phyloP scores from a whole-genome alignment of 495 filamentous ascomycete species.

The Neurospora sp. region DNA sequence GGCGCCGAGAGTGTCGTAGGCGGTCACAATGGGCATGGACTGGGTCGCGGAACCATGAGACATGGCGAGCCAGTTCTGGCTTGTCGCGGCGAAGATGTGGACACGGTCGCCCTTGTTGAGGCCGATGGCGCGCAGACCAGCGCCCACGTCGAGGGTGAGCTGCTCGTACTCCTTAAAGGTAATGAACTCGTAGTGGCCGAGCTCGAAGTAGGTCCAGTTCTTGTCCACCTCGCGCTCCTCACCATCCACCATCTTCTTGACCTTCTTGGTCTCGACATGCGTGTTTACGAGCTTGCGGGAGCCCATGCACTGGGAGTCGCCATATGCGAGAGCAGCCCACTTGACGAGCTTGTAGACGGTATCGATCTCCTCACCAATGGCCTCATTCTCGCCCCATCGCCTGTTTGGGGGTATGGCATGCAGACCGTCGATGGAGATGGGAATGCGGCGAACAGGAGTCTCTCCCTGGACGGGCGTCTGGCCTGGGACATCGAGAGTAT shows the following conservation, averaged over 20 bases:
- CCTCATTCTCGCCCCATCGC: not conserved
- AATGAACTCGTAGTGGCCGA: slow-evolving; percentile 77
- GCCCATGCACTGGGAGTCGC: slow-evolving; percentile 80
- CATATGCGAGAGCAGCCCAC: slow-evolving; percentile 67
- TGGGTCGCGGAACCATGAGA: slow-evolving; percentile 44
- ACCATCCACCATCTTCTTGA: slow-evolving; percentile 94
- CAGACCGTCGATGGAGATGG: slow-evolving; percentile 60
- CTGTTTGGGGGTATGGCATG: slow-evolving; percentile 29
- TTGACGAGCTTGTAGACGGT: slow-evolving; percentile 84
- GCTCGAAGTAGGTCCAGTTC: slow-evolving; percentile 93
- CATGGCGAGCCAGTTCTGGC: slow-evolving; percentile 69
- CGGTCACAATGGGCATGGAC: slow-evolving; percentile 55
- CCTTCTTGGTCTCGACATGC: slow-evolving; percentile 88
- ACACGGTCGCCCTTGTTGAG: slow-evolving; percentile 62
- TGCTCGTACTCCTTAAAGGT: slow-evolving; percentile 85
- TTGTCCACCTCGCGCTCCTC: slow-evolving; percentile 85
- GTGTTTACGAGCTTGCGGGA: slow-evolving; percentile 70
- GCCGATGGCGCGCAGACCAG: slow-evolving; percentile 72
- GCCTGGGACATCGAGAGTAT: slow-evolving; percentile 71
- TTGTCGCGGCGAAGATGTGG: slow-evolving; percentile 86
- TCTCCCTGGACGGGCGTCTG: slow-evolving; percentile 67
- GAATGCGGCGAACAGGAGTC: slow-evolving; percentile 80
- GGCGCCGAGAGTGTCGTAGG: slow-evolving; percentile 86
- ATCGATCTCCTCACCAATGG: slow-evolving; percentile 57
- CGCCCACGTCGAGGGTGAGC: slow-evolving; percentile 60